Evolutionary conservation across 208 protist genomes (phyloP).

Genomic region (Leishmania turanica): DNA sequence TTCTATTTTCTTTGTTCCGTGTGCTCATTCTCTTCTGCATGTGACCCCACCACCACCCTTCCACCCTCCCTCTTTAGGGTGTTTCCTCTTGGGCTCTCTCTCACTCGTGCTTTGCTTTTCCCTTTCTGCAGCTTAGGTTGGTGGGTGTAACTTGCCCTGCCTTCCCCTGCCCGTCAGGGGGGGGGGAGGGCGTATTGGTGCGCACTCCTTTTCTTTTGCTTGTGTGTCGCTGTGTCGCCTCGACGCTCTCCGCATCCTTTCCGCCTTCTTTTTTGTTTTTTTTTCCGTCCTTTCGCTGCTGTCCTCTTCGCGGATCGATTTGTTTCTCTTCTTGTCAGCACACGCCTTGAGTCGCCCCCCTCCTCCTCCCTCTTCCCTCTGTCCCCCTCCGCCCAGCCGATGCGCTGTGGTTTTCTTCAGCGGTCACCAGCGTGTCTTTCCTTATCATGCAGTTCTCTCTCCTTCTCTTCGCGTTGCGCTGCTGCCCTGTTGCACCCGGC

Average conservation of each 20-base stretch:
- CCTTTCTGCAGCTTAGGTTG: not conserved
- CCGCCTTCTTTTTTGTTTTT: no score
- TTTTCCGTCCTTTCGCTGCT: no score
- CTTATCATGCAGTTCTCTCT: not conserved
- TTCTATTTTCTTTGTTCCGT: not conserved
- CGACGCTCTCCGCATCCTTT: not conserved
- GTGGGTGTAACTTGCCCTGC: no score
- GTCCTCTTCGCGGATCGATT: not conserved
- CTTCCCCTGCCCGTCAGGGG: no score
- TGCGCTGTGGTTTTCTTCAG: not conserved
- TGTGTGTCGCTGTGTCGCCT: no score
- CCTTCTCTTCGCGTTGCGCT: no score
- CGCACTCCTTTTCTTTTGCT: no score
- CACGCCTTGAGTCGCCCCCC: not conserved
- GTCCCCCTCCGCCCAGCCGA: no score
- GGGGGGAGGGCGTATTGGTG: no score
- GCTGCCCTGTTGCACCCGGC: no score
- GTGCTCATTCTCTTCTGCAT: not conserved
- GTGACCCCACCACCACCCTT: not conserved
- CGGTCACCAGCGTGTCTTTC: not conserved
- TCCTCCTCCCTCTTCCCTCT: no score
- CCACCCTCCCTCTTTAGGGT: not conserved
- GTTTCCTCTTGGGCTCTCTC: not conserved
- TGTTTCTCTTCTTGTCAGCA: not conserved
- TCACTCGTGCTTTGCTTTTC: slow-evolving; percentile 8